A percentile compares a stretch with the other conserved stretches of the same genome.
Evolutionary conservation across 1,284 basidiomycete genomes (phyloP).

Genomic region (Coniophora puteana): DNA sequence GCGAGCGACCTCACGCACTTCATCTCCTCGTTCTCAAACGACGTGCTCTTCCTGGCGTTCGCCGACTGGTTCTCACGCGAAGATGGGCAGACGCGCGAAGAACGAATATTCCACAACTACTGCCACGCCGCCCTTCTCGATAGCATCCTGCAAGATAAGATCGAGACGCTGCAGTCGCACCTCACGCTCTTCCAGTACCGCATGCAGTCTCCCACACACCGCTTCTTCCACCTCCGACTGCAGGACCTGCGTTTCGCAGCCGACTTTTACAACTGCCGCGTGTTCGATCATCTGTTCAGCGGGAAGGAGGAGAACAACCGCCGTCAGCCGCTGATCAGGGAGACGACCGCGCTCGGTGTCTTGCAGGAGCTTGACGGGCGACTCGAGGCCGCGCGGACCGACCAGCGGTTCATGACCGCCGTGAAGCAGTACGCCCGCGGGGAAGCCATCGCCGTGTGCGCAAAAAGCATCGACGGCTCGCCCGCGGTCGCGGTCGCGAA

Average conservation of each 20-base stretch:
- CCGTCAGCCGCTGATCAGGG: constrained; percentile 62
- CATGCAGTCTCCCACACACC: constrained; percentile 48
- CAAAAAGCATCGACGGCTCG: constrained; percentile 8
- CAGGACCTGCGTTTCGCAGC: constrained; percentile 68
- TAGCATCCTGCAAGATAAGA: constrained; percentile 87
- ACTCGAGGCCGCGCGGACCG: constrained; percentile 42
- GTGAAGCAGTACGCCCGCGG: constrained; percentile 54
- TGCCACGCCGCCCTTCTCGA: constrained; percentile 82
- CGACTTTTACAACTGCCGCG: constrained; percentile 71
- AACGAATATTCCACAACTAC: constrained; percentile 66
- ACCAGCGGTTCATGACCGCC: constrained; percentile 40
- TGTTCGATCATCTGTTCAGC: constrained; percentile 69
- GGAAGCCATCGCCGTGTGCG: constrained; percentile 28
- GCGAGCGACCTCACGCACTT: constrained; percentile 77
- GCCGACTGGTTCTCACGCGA: constrained; percentile 71
- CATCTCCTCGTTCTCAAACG: constrained; percentile 81
- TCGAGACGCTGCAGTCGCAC: constrained; percentile 71
- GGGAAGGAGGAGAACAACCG: constrained; percentile 59
- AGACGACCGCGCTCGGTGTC: constrained; percentile 62
- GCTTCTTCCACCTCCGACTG: constrained; percentile 60
- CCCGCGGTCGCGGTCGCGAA: constrained; percentile 6
- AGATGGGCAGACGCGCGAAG: constrained; percentile 50
- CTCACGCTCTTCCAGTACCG: constrained; percentile 68
- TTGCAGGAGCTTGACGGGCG: constrained; percentile 56
- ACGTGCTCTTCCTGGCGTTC: constrained; percentile 71